phyloP scores from a whole-genome alignment of 306 rosid genomes.

The Rubus idaeus region DNA sequence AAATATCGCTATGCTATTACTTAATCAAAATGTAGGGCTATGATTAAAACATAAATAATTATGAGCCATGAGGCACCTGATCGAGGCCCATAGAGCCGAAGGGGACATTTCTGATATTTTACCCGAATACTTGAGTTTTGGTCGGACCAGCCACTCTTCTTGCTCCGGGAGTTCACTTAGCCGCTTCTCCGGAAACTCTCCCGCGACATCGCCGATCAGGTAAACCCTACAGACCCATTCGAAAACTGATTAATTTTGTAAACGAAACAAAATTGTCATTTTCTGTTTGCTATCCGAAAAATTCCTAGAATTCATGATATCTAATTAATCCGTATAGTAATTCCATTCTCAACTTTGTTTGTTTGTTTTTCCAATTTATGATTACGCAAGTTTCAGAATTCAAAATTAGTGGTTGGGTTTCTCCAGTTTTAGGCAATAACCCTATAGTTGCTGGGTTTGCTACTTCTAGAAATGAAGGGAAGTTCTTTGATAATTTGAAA shows the following conservation, averaged over 20 bases:
- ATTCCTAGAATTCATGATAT: neutral
- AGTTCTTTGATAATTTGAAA: neutral
- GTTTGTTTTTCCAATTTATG: neutral
- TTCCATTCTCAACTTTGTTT: neutral
- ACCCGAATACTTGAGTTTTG: neutral
- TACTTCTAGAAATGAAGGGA: neutral
- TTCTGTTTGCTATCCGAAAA: constrained; percentile 7
- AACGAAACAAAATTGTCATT: neutral
- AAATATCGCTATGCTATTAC: too few species aligned
- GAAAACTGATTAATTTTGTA: neutral
- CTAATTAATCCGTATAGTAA: neutral
- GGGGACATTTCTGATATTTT: neutral
- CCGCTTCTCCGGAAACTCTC: neutral
- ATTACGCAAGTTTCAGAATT: neutral
- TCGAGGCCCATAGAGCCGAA: too few species aligned
- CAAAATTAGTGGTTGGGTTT: neutral
- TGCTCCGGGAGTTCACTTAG: neutral
- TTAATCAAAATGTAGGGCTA: too few species aligned
- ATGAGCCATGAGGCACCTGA: too few species aligned
- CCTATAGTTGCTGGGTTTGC: neutral
- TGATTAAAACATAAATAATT: too few species aligned
- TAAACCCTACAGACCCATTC: neutral
- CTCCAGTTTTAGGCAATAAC: neutral
- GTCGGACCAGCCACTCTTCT: neutral
- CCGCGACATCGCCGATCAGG: constrained; percentile 11